Evolutionary conservation across 306 rosid genomes (phyloP).

Genomic region (Arachis stenosperma): DNA sequence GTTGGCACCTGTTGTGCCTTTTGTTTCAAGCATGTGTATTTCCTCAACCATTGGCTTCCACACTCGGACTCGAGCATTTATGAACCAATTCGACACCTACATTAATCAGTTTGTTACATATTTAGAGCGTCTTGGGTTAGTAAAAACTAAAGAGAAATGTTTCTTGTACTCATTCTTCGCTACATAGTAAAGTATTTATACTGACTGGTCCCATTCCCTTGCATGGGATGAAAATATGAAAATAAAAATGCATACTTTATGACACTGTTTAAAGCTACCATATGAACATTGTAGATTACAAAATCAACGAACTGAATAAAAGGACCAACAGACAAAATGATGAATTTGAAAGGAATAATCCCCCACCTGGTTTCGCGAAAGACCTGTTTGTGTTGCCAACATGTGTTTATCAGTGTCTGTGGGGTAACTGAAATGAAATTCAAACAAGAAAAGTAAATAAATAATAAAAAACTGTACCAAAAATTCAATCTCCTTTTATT

Average conservation of each 20-base stretch:
- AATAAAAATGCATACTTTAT: constrained; percentile 2
- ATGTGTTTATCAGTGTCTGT: constrained; percentile 96
- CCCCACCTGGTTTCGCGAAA: constrained; percentile 96
- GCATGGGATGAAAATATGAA: not conserved
- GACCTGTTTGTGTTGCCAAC: constrained; percentile 94
- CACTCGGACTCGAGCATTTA: constrained; percentile 87
- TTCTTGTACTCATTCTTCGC: too few species aligned
- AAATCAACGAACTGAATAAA: constrained; percentile 29
- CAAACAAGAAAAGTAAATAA: not conserved
- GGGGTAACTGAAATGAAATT: constrained; percentile 73
- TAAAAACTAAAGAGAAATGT: too few species aligned
- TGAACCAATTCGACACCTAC: constrained; percentile 94
- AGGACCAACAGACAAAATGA: constrained; percentile 26
- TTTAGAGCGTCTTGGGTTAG: too few species aligned
- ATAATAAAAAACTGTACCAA: not conserved
- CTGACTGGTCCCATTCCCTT: not conserved
- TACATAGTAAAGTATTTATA: too few species aligned
- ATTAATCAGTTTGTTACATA: constrained; percentile 3
- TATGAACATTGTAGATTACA: constrained; percentile 6
- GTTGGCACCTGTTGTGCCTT: constrained; percentile 46
- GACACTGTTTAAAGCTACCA: constrained; percentile 1
- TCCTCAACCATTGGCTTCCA: constrained; percentile 99
- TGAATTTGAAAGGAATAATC: constrained; percentile 30
- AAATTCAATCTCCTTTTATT: constrained; percentile 14
- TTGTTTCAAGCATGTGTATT: constrained; percentile 85